Percentiles rank a stretch among this genome's conserved stretches.
These are phyloP conservation scores for Penicillium sp. DNA, from an alignment of 2,329 filamentous ascomycete species.

Conservation along the genomic window DNA sequence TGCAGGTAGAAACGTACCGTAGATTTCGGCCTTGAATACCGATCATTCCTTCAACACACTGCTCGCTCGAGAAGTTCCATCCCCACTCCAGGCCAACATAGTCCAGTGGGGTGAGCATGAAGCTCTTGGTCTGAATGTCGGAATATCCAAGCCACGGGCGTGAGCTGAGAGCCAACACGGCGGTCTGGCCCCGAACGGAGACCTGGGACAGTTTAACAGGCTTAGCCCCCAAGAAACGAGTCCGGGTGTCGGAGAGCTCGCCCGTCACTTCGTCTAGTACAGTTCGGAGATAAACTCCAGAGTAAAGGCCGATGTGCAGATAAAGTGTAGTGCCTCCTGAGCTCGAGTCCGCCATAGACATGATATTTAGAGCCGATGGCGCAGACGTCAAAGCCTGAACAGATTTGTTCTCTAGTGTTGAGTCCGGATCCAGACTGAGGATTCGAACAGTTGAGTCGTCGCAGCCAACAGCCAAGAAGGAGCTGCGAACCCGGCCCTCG, in stretches of 20 bases:
- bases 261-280: conserved; percentile 94
- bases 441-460: conserved; percentile 96
- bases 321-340: conserved; percentile 86
- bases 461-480: conserved; percentile 92
- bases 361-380: conserved; percentile 83
- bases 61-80: conserved; percentile 94
- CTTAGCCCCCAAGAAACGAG: conserved; percentile 89
- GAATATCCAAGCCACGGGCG: conserved; percentile 96
- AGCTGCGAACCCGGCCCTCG: conserved; percentile 81
- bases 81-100: conserved; percentile 88
- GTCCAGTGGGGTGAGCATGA: conserved; percentile 87
- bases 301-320: conserved; percentile 92
- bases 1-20: conserved; percentile 57
- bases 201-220: conserved; percentile 87
- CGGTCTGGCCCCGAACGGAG: conserved; percentile 78
- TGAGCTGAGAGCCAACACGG: conserved; percentile 85
- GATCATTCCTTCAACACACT: conserved; percentile 90
- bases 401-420: conserved; percentile 87
- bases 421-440: conserved; percentile 82
- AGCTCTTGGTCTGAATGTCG: conserved; percentile 78
- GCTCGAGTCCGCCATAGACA: conserved; percentile 92
- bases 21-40: conserved; percentile 86
- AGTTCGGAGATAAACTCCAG: conserved; percentile 91
- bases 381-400: conserved; percentile 90
- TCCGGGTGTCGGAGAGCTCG: conserved; percentile 89